Evolutionary conservation across 2,329 filamentous ascomycete genomes (phyloP), one percentile per base, ranked within the genome.

Genomic region (Alternaria alternata): DNA sequence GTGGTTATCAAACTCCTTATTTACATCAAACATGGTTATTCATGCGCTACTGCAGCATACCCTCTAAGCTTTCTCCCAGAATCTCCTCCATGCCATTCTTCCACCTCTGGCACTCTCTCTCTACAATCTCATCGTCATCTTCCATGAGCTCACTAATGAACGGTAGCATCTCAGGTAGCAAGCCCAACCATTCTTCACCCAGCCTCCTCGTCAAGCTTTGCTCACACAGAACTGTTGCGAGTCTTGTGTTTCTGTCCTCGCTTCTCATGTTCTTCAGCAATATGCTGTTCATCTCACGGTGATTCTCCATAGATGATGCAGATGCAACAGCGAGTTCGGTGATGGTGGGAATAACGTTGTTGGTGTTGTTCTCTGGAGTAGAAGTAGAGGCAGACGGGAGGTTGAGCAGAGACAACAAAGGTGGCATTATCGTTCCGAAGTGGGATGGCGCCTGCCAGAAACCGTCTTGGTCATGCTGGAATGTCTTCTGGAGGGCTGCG

Each of bases 91-190:
- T 96, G 80, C 89, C 89, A 75, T 90, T 87, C 70, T 98, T 95
- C 94, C 95, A 97, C 72, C 88, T 85, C 75, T 94, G 87, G 38
- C 93, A 94, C 82, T 97, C 94, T 74, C 88, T 84, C 82, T 99
- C 95, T 24, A 99, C 94, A 28, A 86, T 85, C 81, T 98, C 95
- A 74, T 98, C 94, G 68, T 98, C 95, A 76, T 99, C 95, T 75
- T 99, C 95, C 81, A 97, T 91, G 73, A 97, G 79, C 82, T 99
- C 95, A 73, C 92, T 96, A 70, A 99, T 97, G 66, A 94, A 92
- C 20, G 96, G 94, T 76, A 99, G 81, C 91, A 97, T 98, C 85
- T 99, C 95, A 0, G 94, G 93, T 75, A 98, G 79, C 82, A 96
- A 86, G 1, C 89, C 87, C 61, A 99, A 81, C 95, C 95, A 99